Conservation (phyloP, 768 basidiomycete genomes). For the Albatrellus ellisii region DNA sequence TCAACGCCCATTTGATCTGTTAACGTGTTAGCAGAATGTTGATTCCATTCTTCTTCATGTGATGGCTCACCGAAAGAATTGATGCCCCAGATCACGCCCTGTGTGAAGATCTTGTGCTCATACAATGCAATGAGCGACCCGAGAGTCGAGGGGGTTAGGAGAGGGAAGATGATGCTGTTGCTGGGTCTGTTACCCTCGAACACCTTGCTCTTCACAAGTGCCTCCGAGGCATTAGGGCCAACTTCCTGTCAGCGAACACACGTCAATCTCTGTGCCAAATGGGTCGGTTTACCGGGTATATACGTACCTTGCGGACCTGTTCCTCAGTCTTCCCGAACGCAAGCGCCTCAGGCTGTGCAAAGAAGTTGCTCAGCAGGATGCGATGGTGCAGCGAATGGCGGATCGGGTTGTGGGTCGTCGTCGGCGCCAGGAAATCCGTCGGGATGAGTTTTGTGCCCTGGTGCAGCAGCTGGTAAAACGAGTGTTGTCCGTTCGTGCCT, state of each 20-base stretch:
- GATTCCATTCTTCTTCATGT: not conserved
- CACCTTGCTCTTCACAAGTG: slow-evolving; percentile 91
- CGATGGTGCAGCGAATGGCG: slow-evolving; percentile 82
- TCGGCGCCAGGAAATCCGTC: slow-evolving; percentile 84
- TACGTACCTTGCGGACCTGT: slow-evolving; percentile 40
- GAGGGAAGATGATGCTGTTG: slow-evolving; percentile 91
- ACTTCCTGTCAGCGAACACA: slow-evolving; percentile 29
- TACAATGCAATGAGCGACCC: slow-evolving; percentile 85
- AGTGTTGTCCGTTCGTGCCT: slow-evolving; percentile 98
- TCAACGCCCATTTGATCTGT: slow-evolving; percentile 99
- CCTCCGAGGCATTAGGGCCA: slow-evolving; percentile 58
- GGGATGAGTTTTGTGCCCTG: slow-evolving; percentile 91
- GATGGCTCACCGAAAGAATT: slow-evolving; percentile 77
- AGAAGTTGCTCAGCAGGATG: slow-evolving; percentile 95
- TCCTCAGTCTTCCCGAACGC: slow-evolving; percentile 97
- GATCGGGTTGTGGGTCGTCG: slow-evolving; percentile 85
- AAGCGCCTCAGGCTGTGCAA: slow-evolving; percentile 94
- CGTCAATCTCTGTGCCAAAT: not conserved
- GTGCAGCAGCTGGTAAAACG: slow-evolving; percentile 96
- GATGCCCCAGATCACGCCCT: slow-evolving; percentile 96
- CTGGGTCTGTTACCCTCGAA: slow-evolving; percentile 97
- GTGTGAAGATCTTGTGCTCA: slow-evolving; percentile 98
- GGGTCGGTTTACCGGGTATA: not conserved
- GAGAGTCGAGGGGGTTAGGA: slow-evolving; percentile 80
- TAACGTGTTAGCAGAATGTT: not conserved